Base-by-base conservation (phyloP, 345 rosid genomes). In the Hypericum androsaemum region DNA sequence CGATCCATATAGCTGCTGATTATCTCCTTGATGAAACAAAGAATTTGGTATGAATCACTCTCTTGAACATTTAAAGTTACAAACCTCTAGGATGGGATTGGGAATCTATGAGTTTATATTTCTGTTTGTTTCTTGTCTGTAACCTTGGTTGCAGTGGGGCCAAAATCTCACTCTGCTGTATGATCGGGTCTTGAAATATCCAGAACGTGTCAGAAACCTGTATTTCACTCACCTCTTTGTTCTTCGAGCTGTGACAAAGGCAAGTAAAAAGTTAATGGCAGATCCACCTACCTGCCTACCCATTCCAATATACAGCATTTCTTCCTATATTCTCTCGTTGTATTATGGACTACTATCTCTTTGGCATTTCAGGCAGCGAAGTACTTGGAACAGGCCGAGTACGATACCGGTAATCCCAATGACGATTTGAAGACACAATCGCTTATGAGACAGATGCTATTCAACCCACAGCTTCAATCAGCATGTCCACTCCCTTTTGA, bases 401-500 rank as follows among this genome's bases (percentile, higher is more conserved):
- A 85, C 62, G 77, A 79, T 22, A 88, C 95, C 15, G 89, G 90
- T 43, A 85, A 92, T 63, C 78, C 73, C 43, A 77, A 47, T 0
- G 97, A 92, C 62, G 99, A 92, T 68, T 71, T 88, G 52, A 81
- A 76, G 78, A 74, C 97, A 36, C 84, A 80, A 41, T 88, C 90
- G 52, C 70, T 88, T 53, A 74, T 90, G 77, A 83, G 65, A 50
- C 95, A 92, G 67, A 68, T 92, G 16, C 77, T 88, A 6, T 66
- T 79, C 67, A 71, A 88, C 56, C 73, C 86, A 45, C 74, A 82
- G 63, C 75, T 87, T 38, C 89, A 75, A 73, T 81, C 94, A 52
- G 99, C 99, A 41, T 88, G 97, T 61, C 95, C 99, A 7, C 70
- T 85, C 43, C 97, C 99, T 46, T 92, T 81, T 67, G 97, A 92